phyloP scores from a whole-genome alignment of 441 rosid species.

The Mallotus japonicus region DNA sequence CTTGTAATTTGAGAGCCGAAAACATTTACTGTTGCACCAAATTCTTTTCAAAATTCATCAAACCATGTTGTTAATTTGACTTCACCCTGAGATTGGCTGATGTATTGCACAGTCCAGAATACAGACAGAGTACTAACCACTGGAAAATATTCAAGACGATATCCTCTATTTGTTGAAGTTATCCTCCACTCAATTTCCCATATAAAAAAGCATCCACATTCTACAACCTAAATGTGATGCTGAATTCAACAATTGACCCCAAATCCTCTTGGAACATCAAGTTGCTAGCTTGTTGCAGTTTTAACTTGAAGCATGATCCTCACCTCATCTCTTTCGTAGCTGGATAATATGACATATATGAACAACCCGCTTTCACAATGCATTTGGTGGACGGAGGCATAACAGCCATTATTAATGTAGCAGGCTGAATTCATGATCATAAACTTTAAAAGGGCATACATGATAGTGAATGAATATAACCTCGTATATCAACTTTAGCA shows the following conservation, averaged over 20 bases:
- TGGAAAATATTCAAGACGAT: background rate
- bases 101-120: background rate
- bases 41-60: background rate
- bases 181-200: background rate
- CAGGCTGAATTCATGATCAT: background rate
- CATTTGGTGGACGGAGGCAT: background rate
- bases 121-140: background rate
- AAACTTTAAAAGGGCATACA: background rate
- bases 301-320: background rate
- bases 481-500: background rate
- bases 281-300: background rate
- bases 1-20: background rate
- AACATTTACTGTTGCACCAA: background rate
- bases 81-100: slow-evolving; percentile 6
- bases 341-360: background rate
- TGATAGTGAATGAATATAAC: background rate
- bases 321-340: no score
- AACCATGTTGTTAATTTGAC: background rate
- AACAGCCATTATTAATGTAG: background rate
- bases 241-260: background rate
- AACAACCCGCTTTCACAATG: background rate
- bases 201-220: background rate
- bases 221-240: background rate
- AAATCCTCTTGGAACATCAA: background rate
- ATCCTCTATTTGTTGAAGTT: background rate